Base-by-base conservation (phyloP, 768 basidiomycete species). In the Lepiota venenata region DNA sequence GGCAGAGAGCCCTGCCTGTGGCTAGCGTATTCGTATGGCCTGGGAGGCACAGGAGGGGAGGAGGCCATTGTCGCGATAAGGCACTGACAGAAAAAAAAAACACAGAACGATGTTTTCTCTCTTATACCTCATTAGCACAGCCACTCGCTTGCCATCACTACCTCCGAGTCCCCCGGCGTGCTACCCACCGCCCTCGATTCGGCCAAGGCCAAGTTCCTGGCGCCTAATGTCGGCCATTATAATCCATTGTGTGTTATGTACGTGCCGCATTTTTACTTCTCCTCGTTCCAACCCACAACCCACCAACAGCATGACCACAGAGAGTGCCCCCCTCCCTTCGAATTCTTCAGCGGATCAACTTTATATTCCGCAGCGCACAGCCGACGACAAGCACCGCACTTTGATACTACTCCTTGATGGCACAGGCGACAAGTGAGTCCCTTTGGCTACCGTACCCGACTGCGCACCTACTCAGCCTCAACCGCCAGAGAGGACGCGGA, bases 1-100 rank as follows among this genome's bases (percentile, higher is more conserved):
- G 75, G 73, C 1, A 53, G 54, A 45, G 60, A 4, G 11, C 4
- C 5, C 12, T 43, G 58, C 47, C 56, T 56, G 54, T 57, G 36
- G 44, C 35, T 40, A 41, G 27, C 18, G 25, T 55, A 58, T n/a
- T 50, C 29, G 35, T 55, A 22, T 36, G 65, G 65, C 51, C 58
- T 60, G 46, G 58, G 73, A 56, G 64, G 75, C 57, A 64, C 60
- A 44, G 64, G 67, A 22, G 67, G 69, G 21, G 62, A 47, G 51
- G 56, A 21, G 42, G 44, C 44, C 25, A 5, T 25, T 5, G 25
- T 25, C 25, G 25, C 25, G 25, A 25, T 25, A 25, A 25, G 25
- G 2, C 25, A 25, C n/a, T n/a, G n/a, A n/a, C n/a, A n/a, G n/a
- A n/a, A n/a, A n/a, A n/a, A n/a, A n/a, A n/a, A n/a, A n/a, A n/a